Evolutionary conservation across 495 filamentous ascomycete species (phyloP).

Genomic region (Aspergillus nanangensis): DNA sequence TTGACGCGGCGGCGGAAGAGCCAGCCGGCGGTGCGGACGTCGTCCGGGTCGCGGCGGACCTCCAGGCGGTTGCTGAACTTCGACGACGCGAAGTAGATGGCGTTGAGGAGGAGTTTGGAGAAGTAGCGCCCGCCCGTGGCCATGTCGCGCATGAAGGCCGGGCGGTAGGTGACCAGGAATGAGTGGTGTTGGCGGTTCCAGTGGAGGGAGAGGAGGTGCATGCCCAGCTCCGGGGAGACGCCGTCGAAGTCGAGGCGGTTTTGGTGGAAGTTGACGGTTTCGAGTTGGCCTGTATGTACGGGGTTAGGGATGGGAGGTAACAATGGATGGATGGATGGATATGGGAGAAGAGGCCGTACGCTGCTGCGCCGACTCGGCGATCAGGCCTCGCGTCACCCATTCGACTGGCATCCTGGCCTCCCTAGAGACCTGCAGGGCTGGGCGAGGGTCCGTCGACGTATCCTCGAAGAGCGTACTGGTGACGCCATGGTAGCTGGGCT

Average conservation of each 20-base stretch:
- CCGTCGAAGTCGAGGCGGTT: conserved; percentile 39
- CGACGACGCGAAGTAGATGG: conserved; percentile 39
- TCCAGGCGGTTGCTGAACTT: conserved; percentile 30
- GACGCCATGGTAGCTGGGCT: conserved; percentile 27
- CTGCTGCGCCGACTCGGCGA: conserved; percentile 26
- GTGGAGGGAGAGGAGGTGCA: conserved; percentile 34
- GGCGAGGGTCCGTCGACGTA: conserved; percentile 13
- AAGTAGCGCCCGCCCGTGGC: conserved; percentile 39
- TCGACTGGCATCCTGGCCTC: conserved; percentile 11
- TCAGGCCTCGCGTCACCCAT: conserved; percentile 16
- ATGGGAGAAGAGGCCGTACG: no score
- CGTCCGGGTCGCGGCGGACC: conserved; percentile 27
- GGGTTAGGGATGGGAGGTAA: no score
- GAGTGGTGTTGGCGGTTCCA: conserved; percentile 38
- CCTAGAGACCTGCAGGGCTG: background rate
- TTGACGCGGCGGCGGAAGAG: conserved; percentile 29
- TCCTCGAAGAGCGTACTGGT: conserved; percentile 31
- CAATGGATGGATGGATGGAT: no score
- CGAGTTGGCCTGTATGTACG: conserved; percentile 21
- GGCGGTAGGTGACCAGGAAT: conserved; percentile 26
- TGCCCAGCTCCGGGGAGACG: conserved; percentile 32
- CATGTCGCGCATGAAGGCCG: conserved; percentile 36
- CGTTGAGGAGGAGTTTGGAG: conserved; percentile 41
- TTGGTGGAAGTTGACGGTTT: conserved; percentile 21
- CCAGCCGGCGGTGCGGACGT: conserved; percentile 32